Evolutionary conservation across 2,329 filamentous ascomycete species (phyloP), one percentile per base, ranked within the genome.

Genomic region (Ascochyta clinopodiicola): DNA sequence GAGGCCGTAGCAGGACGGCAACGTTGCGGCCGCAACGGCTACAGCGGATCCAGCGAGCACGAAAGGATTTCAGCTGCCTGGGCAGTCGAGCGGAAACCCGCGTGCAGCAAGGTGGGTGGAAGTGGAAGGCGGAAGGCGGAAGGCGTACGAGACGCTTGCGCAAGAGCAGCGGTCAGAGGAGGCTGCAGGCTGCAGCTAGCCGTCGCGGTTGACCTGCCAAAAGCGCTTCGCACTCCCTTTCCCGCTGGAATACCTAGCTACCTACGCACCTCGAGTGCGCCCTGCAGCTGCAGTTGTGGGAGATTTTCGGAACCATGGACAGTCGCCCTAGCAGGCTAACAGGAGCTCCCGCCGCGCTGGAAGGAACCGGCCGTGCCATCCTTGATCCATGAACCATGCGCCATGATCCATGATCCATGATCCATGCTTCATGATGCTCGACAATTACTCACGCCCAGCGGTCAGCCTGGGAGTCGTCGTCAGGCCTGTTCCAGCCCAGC

Each of bases 401-500:
- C 17, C 17, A 17, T 17, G 17, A 17, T 17, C 17, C 17, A 17
- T 17, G 17, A 17, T 17, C 17, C 17, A 17, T 17, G 17, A 17
- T 17, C 17, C 17, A 17, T 17, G 17, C 17, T 17, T 17, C 27
- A 29, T 29, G 27, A 29, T 13, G 29, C 57, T 61, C 64, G 61
- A 64, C 51, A 45, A 58, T 60, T 61, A 59, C 60, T 64, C 61
- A 65, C 56, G 62, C 56, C 54, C 60, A 64, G 62, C 56, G 61
- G 43, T 55, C 59, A 59, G 44, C 50, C 59, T 51, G 53, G 61
- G 56, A 63, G 58, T 56, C 59, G 59, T 61, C 51, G 57, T 56
- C 60, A 63, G 56, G 59, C 61, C 60, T 60, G 64, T 59, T 60
- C 59, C 51, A 63, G 62, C 64, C 64, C 63, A 60, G 62, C 57